Base-by-base conservation (phyloP, 306 rosid species). In the Glycine tomentella region DNA sequence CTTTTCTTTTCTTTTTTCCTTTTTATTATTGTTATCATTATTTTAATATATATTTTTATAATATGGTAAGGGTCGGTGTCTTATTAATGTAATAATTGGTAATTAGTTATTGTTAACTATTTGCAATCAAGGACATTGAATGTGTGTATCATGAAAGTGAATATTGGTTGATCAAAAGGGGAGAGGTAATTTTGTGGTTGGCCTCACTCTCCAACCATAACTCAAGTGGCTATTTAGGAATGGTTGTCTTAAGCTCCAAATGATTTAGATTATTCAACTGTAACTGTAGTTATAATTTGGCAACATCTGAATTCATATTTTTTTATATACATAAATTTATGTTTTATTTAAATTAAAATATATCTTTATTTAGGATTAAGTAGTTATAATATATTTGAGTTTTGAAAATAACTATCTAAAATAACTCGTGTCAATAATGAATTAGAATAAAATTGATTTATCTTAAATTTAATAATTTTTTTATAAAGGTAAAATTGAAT, bases 111-210 rank as follows among this genome's bases (percentile, higher is more conserved):
- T 52, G 16, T 6, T 66, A 14, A 36, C 40, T 31, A 69, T 33
- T 57, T 33, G 77, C 62, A 61, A 71, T 49, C 12, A 59, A 61
- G 56, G 15, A 6, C 57, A 63, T 34, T 40, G 79, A 72, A 51
- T 62, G 34, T 9, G 44, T 34, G 25, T 15, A 6, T 53, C 13
- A 46, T 58, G 20, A 13, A 63, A 51, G 56, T 72, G 56, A 80
- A 16, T 5, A 6, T 50, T 33, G 45, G 72, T 31, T 56, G 14
- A 40, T 8, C 51, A 15, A 33, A 51, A 14, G 48, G 48, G 38
- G 4, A 42, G 40, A 48, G 57, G 20, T 57, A 6, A 64, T 13
- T 38, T 62, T 34, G 50, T 15, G 64, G 79, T 80, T 72, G 73
- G 79, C 48, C 77, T 33, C 31, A 25, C 31, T 25, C 31, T 25